Evolutionary conservation across 352 stramenopile genomes (phyloP).

Genomic region (Globisporangium spinosum): DNA sequence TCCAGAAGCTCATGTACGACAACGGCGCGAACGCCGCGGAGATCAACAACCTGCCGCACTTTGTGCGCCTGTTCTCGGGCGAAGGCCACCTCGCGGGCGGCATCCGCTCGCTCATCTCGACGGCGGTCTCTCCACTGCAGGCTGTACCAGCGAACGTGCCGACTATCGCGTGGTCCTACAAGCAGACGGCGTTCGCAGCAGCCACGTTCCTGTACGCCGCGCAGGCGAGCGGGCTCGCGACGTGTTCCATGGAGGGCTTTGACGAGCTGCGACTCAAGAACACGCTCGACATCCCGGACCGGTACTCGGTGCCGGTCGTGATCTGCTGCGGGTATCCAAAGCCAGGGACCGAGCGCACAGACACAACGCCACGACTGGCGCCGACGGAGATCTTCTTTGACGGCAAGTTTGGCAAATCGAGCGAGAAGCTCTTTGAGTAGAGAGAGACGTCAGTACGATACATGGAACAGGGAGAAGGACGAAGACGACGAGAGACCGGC

Average conservation of each 20-base stretch:
- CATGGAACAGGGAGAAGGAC: background rate
- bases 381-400: conserved; percentile 81
- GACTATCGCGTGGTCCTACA: conserved; percentile 76
- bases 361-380: conserved; percentile 40
- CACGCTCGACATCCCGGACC: conserved; percentile 72
- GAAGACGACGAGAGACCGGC: background rate
- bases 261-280: conserved; percentile 60
- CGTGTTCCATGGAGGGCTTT: conserved; percentile 80
- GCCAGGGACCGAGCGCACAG: conserved; percentile 7
- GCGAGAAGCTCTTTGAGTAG: conserved; percentile 44
- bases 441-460: background rate
- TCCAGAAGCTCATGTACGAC: conserved; percentile 67
- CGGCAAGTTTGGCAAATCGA: conserved; percentile 76
- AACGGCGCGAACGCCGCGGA: conserved; percentile 40
- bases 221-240: conserved; percentile 61
- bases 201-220: conserved; percentile 69
- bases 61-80: conserved; percentile 64
- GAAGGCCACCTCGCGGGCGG: conserved; percentile 55
- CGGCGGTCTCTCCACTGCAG: conserved; percentile 58
- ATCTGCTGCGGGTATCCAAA: conserved; percentile 65
- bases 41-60: conserved; percentile 57
- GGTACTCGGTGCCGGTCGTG: conserved; percentile 72
- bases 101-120: conserved; percentile 56
- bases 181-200: conserved; percentile 74
- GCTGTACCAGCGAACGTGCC: conserved; percentile 58